Base-by-base conservation (phyloP, 306 rosid species). In the Arachis hypogaea region DNA sequence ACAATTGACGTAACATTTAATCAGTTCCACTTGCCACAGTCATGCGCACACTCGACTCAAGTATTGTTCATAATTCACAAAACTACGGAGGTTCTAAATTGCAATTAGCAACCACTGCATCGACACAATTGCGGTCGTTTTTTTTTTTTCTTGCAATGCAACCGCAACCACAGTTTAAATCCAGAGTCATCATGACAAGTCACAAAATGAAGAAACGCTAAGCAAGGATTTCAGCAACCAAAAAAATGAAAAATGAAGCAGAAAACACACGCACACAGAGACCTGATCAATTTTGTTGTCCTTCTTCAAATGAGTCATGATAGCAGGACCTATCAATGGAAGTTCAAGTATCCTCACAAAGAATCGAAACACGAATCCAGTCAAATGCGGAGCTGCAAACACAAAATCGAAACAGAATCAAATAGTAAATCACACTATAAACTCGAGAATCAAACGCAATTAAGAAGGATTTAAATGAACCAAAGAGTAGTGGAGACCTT, bases 381-480 rank as follows among this genome's bases (percentile, higher is more conserved):
- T 87, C 92, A 93, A 80, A 86, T 88, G 97, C 1, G 98, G 98
- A 75, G 98, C 97, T 93, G 87, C 82, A 74, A 78, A 49, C 55
- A 76, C 52, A 52, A 18, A 73, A 33, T 54, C 10, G 4, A n/a
- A 14, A 49, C 5, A 12, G 5, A 60, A 57, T 77, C 58, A 42
- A 63, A 60, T 18, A 7, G 54, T 9, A 33, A 33, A 33, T 33
- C 38, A 50, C 33, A 9, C 40, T 42, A 33, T 16, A 56, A 42
- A 60, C 18, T 7, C 62, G 10, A 60, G 28, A 68, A 54, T n/a
- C 68, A 14, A 83, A 33, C 49, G 69, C 73, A 7, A 30, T 33
- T 50, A 9, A 68, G 58, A 36, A 22, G 18, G 36, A 6, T 44
- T 56, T 18, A 2, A 50, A 62, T 68, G 46, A 71, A 46, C 41